Percentiles rank a stretch among this genome's conserved stretches.
Evolutionary conservation across 768 basidiomycete species (phyloP).

Genomic region (Grammothele lineata): DNA sequence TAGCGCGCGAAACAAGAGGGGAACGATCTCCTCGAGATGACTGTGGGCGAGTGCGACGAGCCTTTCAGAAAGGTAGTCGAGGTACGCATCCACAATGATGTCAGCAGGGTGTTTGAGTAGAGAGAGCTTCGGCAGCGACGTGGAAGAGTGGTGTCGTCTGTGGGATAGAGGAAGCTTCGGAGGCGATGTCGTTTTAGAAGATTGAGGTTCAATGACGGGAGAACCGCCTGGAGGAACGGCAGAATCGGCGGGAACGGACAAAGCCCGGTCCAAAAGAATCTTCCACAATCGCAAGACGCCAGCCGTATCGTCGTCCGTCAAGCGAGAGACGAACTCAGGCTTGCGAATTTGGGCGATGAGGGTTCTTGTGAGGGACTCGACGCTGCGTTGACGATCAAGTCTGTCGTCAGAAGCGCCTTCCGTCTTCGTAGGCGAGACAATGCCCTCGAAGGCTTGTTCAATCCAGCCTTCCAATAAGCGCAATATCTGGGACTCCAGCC

Average conservation of each 20-base stretch:
- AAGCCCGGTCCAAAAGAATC: conserved; percentile 48
- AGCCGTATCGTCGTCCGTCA: conserved; percentile 54
- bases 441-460: conserved; percentile 54
- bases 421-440: conserved; percentile 23
- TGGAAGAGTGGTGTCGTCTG: conserved; percentile 57
- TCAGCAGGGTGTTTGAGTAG: conserved; percentile 52
- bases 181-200: conserved; percentile 26
- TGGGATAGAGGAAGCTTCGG: conserved; percentile 34
- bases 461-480: conserved; percentile 63
- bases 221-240: conserved; percentile 23
- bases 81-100: conserved; percentile 57
- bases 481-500: conserved; percentile 58
- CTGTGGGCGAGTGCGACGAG: conserved; percentile 54
- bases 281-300: conserved; percentile 61
- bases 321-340: conserved; percentile 51
- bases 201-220: conserved; percentile 25
- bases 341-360: conserved; percentile 48
- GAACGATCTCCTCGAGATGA: conserved; percentile 54
- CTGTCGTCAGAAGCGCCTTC: conserved; percentile 35
- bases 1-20: conserved; percentile 67
- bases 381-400: conserved; percentile 58
- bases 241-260: conserved; percentile 26
- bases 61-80: conserved; percentile 58
- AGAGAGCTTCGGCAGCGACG: conserved; percentile 40
- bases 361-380: conserved; percentile 57